Conservation (phyloP, 305 asterid genomes). For the Stenogyne calaminthoides region DNA sequence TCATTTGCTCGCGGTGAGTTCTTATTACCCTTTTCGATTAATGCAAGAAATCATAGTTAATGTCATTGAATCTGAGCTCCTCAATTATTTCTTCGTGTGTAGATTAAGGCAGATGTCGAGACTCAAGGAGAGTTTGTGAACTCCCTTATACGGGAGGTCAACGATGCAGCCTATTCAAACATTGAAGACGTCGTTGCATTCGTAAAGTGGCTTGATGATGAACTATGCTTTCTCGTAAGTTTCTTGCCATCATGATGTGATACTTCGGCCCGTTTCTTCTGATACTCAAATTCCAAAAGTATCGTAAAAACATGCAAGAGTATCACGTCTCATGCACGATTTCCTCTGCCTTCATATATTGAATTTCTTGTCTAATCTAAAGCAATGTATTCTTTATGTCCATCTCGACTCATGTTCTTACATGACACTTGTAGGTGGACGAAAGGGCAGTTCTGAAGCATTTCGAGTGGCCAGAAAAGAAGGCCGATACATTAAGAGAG, state of each 20-base stretch:
- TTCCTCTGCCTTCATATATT: no score
- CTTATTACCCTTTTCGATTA: constrained; percentile 5
- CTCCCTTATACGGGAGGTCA: constrained; percentile 78
- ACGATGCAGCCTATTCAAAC: constrained; percentile 58
- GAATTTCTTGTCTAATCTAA: no score
- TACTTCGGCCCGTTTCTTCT: no score
- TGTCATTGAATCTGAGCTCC: not conserved
- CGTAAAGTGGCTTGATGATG: constrained; percentile 96
- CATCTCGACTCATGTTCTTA: no score
- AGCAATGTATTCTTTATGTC: no score
- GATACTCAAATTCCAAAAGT: not conserved
- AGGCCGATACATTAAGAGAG: constrained; percentile 89
- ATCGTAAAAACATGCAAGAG: not conserved
- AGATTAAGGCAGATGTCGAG: constrained; percentile 94
- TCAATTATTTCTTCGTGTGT: not conserved
- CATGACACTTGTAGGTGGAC: constrained; percentile 80
- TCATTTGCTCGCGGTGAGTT: constrained; percentile 85
- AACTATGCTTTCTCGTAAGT: constrained; percentile 88
- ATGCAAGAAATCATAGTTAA: not conserved
- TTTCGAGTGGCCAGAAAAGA: constrained; percentile 97
- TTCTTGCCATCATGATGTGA: constrained; percentile 1
- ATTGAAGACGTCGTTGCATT: constrained; percentile 88
- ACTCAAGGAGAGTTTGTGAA: constrained; percentile 94
- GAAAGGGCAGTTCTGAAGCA: constrained; percentile 97
- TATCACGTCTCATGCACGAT: no score